Base-by-base conservation (phyloP, 2,329 filamentous ascomycete species). In the Scedosporium dehoogii region DNA sequence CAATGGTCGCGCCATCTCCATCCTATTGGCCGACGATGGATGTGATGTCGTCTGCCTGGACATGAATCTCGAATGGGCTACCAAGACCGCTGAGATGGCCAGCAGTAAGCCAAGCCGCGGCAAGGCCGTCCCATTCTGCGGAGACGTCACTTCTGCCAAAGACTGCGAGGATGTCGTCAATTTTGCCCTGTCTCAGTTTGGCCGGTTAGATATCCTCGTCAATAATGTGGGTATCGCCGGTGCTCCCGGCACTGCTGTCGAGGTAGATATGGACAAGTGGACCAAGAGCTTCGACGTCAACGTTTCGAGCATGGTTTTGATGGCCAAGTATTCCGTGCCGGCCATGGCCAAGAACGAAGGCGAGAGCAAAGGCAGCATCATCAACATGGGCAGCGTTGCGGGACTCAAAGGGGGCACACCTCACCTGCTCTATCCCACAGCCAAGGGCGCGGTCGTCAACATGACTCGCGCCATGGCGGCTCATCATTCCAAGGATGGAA, bases 171-270 rank as follows among this genome's bases (percentile, higher is more conserved):
- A 64, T 1, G 71, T 74, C 1, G 72, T 79, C 6, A 64, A 75
- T 0, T 62, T 69, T 0, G 78, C 84, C 0, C 14, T 84, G 1
- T 64, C 74, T 2, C 67, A 70, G 1, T 88, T 81, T 65, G 84
- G 83, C 0, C 74, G 81, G 1, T 65, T 89, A 1, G 84, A 88
- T 67, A 84, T 88, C 51, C 73, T 89, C 0, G 74, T 88, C 42
- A 88, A 88, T 68, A 85, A 84, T 62, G 86, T 89, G 1, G 87
- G 86, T 0, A 74, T 88, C 21, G 76, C 77, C 3, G 86, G 86
- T 0, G 79, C 84, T 0, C 62, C 72, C 1, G 86, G 86, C 0
- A 86, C 81, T 1, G 85, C 85, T 0, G 75, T 83, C 1, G 81
- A 85, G 0, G 81, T 87, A 0, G 82, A 88, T 67, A 80, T 86